phyloP scores from a whole-genome alignment of 805 yeast species.

The Candida boleticola region DNA sequence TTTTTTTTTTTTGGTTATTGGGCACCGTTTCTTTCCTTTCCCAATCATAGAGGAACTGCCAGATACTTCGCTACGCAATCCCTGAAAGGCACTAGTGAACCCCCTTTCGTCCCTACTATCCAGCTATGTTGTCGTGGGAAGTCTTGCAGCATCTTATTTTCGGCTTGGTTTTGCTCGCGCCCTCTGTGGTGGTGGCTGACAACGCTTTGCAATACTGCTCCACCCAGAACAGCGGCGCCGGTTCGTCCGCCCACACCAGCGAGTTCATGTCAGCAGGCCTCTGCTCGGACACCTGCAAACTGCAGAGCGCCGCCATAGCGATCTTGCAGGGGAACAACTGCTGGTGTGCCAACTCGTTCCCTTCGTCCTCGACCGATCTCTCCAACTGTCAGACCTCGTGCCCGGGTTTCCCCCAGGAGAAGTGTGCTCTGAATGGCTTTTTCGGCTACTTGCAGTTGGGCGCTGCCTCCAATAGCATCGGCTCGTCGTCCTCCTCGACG shows the following conservation, averaged over 20 bases:
- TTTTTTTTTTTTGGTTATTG: background rate
- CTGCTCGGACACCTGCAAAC: constrained; percentile 46
- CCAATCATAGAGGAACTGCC: too few species aligned
- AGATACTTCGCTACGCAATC: too few species aligned
- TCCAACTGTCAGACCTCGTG: constrained; percentile 37
- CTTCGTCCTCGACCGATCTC: constrained; percentile 36
- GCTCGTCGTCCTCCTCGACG: constrained; percentile 5
- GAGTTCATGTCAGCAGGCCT: constrained; percentile 48
- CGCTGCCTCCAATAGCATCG: constrained; percentile 8
- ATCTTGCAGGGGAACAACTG: constrained; percentile 51
- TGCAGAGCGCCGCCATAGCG: constrained; percentile 46
- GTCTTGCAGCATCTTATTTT: too few species aligned
- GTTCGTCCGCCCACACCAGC: constrained; percentile 12
- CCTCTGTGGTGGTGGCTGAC: background rate
- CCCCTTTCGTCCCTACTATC: too few species aligned
- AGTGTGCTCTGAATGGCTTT: constrained; percentile 44
- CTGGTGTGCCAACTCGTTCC: constrained; percentile 60
- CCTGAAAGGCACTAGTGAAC: too few species aligned
- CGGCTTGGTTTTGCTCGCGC: too few species aligned
- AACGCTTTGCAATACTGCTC: constrained; percentile 17
- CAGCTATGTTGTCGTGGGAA: too few species aligned
- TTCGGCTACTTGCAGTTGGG: constrained; percentile 52
- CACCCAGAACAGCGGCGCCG: constrained; percentile 16
- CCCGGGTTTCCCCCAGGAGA: constrained; percentile 45
- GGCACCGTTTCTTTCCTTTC: too few species aligned